phyloP scores from a whole-genome alignment of 306 rosid species.

The Citrullus colocynthis region DNA sequence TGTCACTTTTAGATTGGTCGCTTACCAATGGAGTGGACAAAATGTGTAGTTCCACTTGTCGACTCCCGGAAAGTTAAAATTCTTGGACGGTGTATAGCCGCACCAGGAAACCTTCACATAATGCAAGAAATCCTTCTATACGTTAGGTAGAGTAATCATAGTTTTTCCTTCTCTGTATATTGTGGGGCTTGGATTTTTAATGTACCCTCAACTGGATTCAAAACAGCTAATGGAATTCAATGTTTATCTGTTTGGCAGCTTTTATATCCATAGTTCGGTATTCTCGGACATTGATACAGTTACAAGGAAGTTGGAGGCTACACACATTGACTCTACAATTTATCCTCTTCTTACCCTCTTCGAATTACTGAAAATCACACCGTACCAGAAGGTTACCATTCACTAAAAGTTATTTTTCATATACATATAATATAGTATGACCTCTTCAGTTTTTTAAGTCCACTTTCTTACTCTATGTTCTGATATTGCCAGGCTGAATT shows the following conservation, averaged over 20 bases:
- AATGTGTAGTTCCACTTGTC: conserved; percentile 45
- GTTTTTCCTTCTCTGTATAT: neutral
- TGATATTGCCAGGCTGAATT: conserved; percentile 54
- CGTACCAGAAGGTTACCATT: conserved; percentile 38
- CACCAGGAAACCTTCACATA: conserved; percentile 34
- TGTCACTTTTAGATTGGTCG: conserved; percentile 55
- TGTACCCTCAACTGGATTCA: neutral
- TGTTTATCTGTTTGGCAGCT: conserved; percentile 26
- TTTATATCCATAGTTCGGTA: conserved; percentile 41
- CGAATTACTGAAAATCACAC: conserved; percentile 42
- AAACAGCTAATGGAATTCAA: neutral
- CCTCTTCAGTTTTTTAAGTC: neutral
- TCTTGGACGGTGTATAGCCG: conserved; percentile 55
- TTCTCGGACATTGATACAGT: conserved; percentile 30
- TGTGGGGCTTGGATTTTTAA: neutral
- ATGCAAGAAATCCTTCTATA: conserved; percentile 63
- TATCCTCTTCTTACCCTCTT: conserved; percentile 56
- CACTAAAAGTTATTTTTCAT: neutral
- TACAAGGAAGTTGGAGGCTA: conserved; percentile 56
- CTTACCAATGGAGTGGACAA: conserved; percentile 84
- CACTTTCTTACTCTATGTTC: neutral
- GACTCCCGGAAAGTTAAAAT: conserved; percentile 41
- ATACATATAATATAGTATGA: neutral
- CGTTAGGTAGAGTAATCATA: conserved; percentile 29
- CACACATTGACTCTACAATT: conserved; percentile 29